phyloP scores from a whole-genome alignment of 164 flowering plant species.

The Santalum album region DNA sequence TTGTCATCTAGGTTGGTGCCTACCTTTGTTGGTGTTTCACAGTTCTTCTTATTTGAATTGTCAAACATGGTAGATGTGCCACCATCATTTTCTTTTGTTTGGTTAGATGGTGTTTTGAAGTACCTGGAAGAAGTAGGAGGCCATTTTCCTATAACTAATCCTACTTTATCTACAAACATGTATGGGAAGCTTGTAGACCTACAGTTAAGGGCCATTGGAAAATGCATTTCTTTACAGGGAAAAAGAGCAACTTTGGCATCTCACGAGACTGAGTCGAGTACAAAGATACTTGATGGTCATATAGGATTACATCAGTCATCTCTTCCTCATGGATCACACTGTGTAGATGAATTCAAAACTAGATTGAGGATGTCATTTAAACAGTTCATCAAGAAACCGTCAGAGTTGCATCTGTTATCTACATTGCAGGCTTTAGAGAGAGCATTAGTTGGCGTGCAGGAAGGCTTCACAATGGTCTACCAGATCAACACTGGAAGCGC shows the following conservation, averaged over 20 bases:
- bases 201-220: slow-evolving; percentile 67
- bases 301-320: slow-evolving; percentile 14
- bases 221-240: slow-evolving; percentile 69
- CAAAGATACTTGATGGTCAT: slow-evolving; percentile 34
- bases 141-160: slow-evolving; percentile 36
- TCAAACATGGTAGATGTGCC: slow-evolving; percentile 33
- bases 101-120: slow-evolving; percentile 68
- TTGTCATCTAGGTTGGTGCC: slow-evolving; percentile 27
- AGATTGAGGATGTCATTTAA: slow-evolving; percentile 66
- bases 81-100: slow-evolving; percentile 41
- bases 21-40: slow-evolving; percentile 32
- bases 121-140: slow-evolving; percentile 71
- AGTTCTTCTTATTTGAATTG: slow-evolving; percentile 44
- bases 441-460: slow-evolving; percentile 69
- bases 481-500: slow-evolving; percentile 38
- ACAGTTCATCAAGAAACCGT: slow-evolving; percentile 39
- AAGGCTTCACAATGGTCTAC: slow-evolving; percentile 33
- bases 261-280: slow-evolving; percentile 53
- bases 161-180: slow-evolving; percentile 33
- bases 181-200: slow-evolving; percentile 49
- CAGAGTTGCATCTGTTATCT: slow-evolving; percentile 51
- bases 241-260: slow-evolving; percentile 64
- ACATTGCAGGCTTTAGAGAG: slow-evolving; percentile 63
- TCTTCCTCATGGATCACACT: slow-evolving; percentile 15
- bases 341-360: slow-evolving; percentile 53